These are phyloP conservation scores for Mycena maculata DNA, from an alignment of 768 basidiomycete species.

Conservation along the genomic window DNA sequence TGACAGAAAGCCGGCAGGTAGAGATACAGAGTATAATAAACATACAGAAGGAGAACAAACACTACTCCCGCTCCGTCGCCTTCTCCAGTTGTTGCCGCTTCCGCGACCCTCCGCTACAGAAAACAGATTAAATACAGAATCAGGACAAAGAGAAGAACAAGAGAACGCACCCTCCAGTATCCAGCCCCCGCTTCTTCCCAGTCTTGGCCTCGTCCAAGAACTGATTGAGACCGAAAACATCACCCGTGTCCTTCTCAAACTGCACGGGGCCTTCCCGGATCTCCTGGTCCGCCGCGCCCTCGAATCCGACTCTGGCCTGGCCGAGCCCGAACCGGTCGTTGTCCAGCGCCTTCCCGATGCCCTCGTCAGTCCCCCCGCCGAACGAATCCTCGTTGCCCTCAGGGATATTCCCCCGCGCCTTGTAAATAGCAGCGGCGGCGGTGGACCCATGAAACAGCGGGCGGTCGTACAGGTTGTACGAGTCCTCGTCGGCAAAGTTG, in stretches of 20 bases:
- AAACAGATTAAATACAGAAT: conserved; percentile 11
- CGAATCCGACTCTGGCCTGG: conserved; percentile 86
- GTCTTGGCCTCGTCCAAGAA: conserved; percentile 98
- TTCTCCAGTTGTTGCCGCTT: conserved; percentile 68
- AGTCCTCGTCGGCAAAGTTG: conserved; percentile 90
- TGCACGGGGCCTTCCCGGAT: conserved; percentile 94
- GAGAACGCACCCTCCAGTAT: conserved; percentile 73
- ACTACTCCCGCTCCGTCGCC: conserved; percentile 47
- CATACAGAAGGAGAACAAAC: not conserved
- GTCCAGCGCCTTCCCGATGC: conserved; percentile 88
- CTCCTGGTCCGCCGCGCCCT: conserved; percentile 89
- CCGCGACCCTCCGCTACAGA: conserved; percentile 57
- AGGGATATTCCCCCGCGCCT: conserved; percentile 87
- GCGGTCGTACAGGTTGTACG: conserved; percentile 94
- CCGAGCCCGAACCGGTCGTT: conserved; percentile 96
- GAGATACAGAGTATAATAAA: conserved; percentile 19
- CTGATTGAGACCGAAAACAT: conserved; percentile 96
- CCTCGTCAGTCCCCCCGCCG: conserved; percentile 95
- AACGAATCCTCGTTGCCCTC: conserved; percentile 92
- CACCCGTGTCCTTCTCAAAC: conserved; percentile 97
- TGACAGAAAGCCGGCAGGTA: not conserved
- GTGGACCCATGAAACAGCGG: conserved; percentile 96
- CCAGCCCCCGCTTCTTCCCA: conserved; percentile 90
- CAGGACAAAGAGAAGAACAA: not conserved
- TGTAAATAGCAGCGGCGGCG: conserved; percentile 99